Base-by-base conservation (phyloP, 1,284 basidiomycete genomes). In the Ganoderma sp. region DNA sequence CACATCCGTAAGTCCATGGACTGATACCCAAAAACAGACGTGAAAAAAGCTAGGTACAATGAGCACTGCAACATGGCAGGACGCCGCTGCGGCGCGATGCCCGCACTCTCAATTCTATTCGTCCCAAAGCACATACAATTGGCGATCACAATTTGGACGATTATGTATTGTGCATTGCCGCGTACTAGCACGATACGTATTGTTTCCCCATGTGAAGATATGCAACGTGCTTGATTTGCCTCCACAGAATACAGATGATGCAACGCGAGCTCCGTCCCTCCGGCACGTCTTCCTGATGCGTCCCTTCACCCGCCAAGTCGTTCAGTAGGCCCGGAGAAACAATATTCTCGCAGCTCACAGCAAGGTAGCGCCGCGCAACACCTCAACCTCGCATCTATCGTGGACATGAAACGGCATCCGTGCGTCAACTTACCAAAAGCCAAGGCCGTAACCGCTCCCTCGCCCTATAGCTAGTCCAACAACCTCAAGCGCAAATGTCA, bases 221-320 rank as follows among this genome's bases (percentile, higher is more conserved):
- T 22, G 22, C 65, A 66, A 60, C 65, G 41, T 58, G 32, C 43
- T 39, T 62, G 60, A 66, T 19, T n/a, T 9, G 28, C 12, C 32
- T 9, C 37, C 7, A 34, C 10, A 56, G 52, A 56, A 15, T 17
- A 10, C 7, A 0, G 14, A 2, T 34, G 32, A 32, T 37, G n/a
- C 34, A 39, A 58, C 56, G 19, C 32, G 32, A 12, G 5, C 19
- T 22, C n/a, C 19, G 52, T 22, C 34, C 19, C 17, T 19, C 17
- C 9, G 22, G 8, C 32, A 8, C 15, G 32, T 34, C n/a, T 56
- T 56, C 9, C 19, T 45, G 43, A 54, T 15, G 12, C 8, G 15
- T 15, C 3, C 15, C 52, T 56, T 56, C 52, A 56, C 52, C 17
- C 52, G 25, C 52, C 17, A 17, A 17, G 4, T 25, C 28, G 52